phyloP scores from a whole-genome alignment of 1,284 basidiomycete genomes.

The Ceratobasidium sp. region DNA sequence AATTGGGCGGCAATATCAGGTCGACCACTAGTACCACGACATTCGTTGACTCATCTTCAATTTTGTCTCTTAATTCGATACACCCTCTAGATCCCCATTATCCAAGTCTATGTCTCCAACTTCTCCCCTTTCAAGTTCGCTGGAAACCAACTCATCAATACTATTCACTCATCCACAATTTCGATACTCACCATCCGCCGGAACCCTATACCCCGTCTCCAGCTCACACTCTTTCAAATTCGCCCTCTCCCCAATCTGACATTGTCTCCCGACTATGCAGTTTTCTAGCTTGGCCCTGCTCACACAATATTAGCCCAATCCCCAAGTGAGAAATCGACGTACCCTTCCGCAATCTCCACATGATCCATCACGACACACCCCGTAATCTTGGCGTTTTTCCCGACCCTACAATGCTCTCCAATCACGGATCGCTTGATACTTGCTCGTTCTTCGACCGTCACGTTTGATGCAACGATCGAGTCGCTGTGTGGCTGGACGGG shows the following conservation, averaged over 20 bases:
- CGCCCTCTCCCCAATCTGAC: constrained; percentile 82
- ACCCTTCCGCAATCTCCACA: constrained; percentile 87
- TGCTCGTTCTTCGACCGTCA: constrained; percentile 84
- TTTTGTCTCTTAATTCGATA: neutral
- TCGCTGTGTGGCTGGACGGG: constrained; percentile 62
- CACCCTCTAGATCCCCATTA: neutral
- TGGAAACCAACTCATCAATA: constrained; percentile 67
- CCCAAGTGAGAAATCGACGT: neutral
- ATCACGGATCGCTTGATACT: constrained; percentile 90
- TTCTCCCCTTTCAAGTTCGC: constrained; percentile 74
- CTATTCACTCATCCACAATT: too few relatives aligned
- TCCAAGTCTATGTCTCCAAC: constrained; percentile 59
- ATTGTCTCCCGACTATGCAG: constrained; percentile 86
- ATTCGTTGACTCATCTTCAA: neutral
- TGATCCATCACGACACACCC: constrained; percentile 94
- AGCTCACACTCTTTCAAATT: constrained; percentile 87
- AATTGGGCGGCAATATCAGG: too few relatives aligned
- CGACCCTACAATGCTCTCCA: constrained; percentile 89
- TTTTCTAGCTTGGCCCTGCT: constrained; percentile 89
- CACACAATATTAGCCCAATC: constrained; percentile 21
- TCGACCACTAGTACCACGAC: too few relatives aligned
- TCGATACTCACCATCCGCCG: constrained; percentile 72
- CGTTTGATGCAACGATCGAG: constrained; percentile 84
- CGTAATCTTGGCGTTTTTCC: constrained; percentile 85
- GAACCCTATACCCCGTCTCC: constrained; percentile 88